Percentiles rank a stretch among this genome's conserved stretches.
phyloP scores from a whole-genome alignment of 1,284 basidiomycete species.

The Trichosporon inkin region DNA sequence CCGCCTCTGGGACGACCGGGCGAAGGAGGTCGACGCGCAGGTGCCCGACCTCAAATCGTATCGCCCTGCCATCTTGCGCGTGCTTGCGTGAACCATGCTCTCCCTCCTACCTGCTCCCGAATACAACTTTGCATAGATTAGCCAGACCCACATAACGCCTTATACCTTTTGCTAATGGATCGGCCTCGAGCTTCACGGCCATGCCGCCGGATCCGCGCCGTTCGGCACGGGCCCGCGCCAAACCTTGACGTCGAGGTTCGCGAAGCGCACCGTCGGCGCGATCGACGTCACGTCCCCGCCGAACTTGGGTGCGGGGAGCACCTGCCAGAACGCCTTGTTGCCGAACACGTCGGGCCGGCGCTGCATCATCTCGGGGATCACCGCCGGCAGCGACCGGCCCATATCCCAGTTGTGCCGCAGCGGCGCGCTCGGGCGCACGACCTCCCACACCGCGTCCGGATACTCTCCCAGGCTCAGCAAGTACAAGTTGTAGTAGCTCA shows the following conservation, averaged over 20 bases:
- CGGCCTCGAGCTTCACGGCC: neutral
- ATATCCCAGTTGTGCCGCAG: slow-evolving; percentile 12
- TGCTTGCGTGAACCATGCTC: slow-evolving; percentile 7
- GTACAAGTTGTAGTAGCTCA: slow-evolving; percentile 14
- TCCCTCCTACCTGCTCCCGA: neutral
- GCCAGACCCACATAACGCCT: neutral
- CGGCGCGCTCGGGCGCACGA: neutral
- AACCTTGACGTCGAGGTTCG: neutral
- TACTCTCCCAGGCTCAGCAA: slow-evolving; percentile 7
- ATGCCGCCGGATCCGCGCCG: slow-evolving; percentile 14
- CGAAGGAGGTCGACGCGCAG: slow-evolving; percentile 30
- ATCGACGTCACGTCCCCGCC: neutral
- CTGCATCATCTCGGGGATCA: neutral
- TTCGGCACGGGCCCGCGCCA: slow-evolving; percentile 12
- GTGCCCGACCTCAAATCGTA: slow-evolving; percentile 29
- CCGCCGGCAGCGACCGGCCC: neutral
- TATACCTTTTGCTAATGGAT: too few species aligned
- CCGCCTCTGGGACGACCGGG: slow-evolving; percentile 38
- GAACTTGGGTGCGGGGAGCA: neutral
- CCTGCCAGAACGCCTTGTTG: slow-evolving; percentile 11
- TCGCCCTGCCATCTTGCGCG: slow-evolving; percentile 12
- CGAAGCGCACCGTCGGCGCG: neutral
- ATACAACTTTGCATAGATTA: neutral
- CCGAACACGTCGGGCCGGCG: slow-evolving; percentile 4
- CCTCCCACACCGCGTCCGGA: slow-evolving; percentile 9